phyloP scores from a whole-genome alignment of 2,329 filamentous ascomycete genomes.

The Penicillium sp. region DNA sequence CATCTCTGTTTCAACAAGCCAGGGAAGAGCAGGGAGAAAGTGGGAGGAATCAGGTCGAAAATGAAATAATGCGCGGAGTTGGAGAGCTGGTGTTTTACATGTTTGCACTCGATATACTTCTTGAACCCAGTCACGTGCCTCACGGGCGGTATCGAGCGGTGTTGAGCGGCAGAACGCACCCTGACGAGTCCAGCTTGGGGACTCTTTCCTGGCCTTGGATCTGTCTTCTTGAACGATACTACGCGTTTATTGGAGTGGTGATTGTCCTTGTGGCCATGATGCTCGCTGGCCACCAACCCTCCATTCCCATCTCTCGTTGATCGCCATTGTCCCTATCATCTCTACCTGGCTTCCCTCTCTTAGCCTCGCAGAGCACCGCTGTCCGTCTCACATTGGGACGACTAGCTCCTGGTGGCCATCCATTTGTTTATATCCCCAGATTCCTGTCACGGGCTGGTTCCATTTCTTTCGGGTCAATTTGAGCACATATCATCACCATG shows the following conservation, averaged over 20 bases:
- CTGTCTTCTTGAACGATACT: neutral
- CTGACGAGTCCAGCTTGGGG: neutral
- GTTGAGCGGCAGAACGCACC: conserved; percentile 1
- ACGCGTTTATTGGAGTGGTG: conserved; percentile 6
- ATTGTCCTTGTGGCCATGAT: conserved; percentile 13
- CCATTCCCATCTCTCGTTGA: conserved; percentile 9
- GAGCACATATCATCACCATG: conserved; percentile 29
- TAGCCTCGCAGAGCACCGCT: conserved; percentile 5
- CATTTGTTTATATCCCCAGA: neutral
- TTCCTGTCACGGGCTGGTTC: neutral
- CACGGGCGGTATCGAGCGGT: conserved; percentile 2
- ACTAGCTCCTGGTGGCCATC: neutral
- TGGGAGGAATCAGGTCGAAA: neutral
- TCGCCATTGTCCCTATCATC: neutral
- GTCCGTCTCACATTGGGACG: neutral
- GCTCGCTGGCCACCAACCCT: conserved; percentile 4
- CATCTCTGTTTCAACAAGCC: conserved; percentile 17
- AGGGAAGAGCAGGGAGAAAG: neutral
- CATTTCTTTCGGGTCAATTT: neutral
- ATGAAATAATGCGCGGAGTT: conserved; percentile 2
- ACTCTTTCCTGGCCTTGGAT: neutral
- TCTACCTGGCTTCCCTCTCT: conserved; percentile 6
- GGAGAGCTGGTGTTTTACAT: conserved; percentile 9
- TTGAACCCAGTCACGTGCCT: conserved; percentile 6
- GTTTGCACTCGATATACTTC: conserved; percentile 6